phyloP scores from a whole-genome alignment of 2,329 filamentous ascomycete genomes.

The Scolecobasidium constrictum region DNA sequence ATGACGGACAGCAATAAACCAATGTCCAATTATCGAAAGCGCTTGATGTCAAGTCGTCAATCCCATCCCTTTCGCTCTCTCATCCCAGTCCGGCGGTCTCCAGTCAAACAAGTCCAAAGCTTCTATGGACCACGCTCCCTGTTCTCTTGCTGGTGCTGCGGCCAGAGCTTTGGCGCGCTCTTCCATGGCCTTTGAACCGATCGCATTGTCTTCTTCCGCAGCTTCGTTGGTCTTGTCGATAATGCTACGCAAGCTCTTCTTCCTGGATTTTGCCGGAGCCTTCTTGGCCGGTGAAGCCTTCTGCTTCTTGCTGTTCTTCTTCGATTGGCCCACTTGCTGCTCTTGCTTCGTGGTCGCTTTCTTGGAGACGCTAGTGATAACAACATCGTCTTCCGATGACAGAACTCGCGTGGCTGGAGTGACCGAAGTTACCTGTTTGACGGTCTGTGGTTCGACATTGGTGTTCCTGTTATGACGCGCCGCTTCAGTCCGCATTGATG shows the following conservation, averaged over 20 bases:
- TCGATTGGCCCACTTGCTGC: background rate
- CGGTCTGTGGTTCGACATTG: background rate
- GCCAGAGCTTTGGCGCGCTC: conserved; percentile 2
- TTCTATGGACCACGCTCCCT: conserved; percentile 59
- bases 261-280: background rate
- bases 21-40: too few relatives aligned
- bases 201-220: background rate
- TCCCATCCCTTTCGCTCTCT: conserved; percentile 17
- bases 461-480: background rate
- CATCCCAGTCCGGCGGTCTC: conserved; percentile 36
- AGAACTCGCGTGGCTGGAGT: too few relatives aligned
- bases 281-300: background rate
- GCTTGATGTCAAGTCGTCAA: too few relatives aligned
- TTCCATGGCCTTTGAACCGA: background rate
- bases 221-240: background rate
- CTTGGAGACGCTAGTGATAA: background rate
- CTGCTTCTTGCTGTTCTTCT: background rate
- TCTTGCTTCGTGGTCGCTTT: background rate
- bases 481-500: too few relatives aligned
- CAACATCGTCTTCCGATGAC: background rate
- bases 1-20: too few relatives aligned
- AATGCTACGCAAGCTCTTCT: background rate
- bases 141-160: conserved; percentile 22
- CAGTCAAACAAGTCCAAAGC: conserved; percentile 56
- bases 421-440: background rate